A percentile compares a stretch with the other conserved stretches of the same genome.
Conservation (phyloP, 2,329 filamentous ascomycete genomes). For the Verticillium isaacii region DNA sequence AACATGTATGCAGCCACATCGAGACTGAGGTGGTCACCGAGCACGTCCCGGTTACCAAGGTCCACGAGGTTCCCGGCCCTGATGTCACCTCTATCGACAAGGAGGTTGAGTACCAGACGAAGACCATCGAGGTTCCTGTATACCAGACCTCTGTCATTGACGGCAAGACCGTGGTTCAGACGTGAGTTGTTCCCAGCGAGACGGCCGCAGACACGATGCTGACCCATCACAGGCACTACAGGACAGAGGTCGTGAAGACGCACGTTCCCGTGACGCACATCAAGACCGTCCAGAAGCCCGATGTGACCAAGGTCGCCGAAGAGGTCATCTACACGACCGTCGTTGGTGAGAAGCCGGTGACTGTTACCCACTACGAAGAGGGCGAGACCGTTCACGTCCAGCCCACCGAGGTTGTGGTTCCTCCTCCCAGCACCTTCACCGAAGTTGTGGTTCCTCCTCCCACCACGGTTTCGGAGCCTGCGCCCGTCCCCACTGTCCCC, state of each 20-base stretch:
- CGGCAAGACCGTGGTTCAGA: conserved; percentile 29
- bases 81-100: conserved; percentile 30
- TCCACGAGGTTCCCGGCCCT: conserved; percentile 27
- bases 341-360: conserved; percentile 24
- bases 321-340: conserved; percentile 34
- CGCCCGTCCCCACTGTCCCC: conserved; percentile 6
- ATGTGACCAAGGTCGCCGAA: conserved; percentile 29
- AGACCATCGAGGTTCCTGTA: conserved; percentile 39
- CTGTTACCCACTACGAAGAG: conserved; percentile 31
- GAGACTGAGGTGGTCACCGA: conserved; percentile 21
- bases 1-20: conserved; percentile 10
- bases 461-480: conserved; percentile 24
- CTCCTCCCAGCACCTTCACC: conserved; percentile 24
- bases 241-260: conserved; percentile 25
- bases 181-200: conserved; percentile 21
- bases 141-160: conserved; percentile 38
- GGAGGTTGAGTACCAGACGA: conserved; percentile 33
- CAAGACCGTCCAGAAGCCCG: conserved; percentile 27
- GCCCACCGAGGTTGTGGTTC: conserved; percentile 32
- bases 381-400: conserved; percentile 32
- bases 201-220: conserved; percentile 26
- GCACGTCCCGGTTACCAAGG: conserved; percentile 24
- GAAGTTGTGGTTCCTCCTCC: conserved; percentile 32
- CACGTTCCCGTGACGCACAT: conserved; percentile 25
- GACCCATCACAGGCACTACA: conserved; percentile 16